Conservation (phyloP, 306 rosid genomes). For the Cicer arietinum region DNA sequence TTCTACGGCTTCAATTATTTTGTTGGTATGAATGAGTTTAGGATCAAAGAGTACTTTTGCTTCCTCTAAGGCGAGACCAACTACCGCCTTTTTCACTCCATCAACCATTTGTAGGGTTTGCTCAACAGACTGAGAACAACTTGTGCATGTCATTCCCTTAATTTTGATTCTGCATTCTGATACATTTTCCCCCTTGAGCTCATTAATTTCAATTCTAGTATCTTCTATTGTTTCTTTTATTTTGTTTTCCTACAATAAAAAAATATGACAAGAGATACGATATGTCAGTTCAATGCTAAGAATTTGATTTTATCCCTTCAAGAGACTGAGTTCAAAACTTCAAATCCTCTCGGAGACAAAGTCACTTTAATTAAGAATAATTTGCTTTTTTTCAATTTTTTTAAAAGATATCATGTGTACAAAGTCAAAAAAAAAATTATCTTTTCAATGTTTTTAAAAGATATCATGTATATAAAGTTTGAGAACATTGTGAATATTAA, state of each 20-base stretch:
- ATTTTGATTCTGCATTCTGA: slow-evolving; percentile 69
- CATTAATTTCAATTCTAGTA: slow-evolving; percentile 66
- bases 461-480: too few species aligned
- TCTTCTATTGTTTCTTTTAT: slow-evolving; percentile 67
- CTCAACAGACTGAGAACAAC: slow-evolving; percentile 86
- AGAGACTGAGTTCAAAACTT: too few species aligned
- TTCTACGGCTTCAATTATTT: slow-evolving; percentile 63
- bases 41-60: slow-evolving; percentile 88
- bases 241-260: slow-evolving; percentile 53
- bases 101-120: slow-evolving; percentile 68
- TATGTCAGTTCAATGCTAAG: too few species aligned
- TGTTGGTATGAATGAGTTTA: slow-evolving; percentile 48
- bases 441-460: too few species aligned
- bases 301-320: too few species aligned
- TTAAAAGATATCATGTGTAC: too few species aligned
- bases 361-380: too few species aligned
- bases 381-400: too few species aligned
- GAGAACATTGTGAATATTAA: neutral
- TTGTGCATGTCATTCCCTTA: slow-evolving; percentile 81
- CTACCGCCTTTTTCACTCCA: slow-evolving; percentile 84
- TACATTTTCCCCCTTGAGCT: slow-evolving; percentile 53
- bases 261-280: too few species aligned
- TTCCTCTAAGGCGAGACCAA: slow-evolving; percentile 78
- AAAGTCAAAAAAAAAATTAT: too few species aligned
- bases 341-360: too few species aligned